These are phyloP conservation scores for Adansonia rubrostipa DNA, from an alignment of 441 rosid species.

Conservation along the genomic window DNA sequence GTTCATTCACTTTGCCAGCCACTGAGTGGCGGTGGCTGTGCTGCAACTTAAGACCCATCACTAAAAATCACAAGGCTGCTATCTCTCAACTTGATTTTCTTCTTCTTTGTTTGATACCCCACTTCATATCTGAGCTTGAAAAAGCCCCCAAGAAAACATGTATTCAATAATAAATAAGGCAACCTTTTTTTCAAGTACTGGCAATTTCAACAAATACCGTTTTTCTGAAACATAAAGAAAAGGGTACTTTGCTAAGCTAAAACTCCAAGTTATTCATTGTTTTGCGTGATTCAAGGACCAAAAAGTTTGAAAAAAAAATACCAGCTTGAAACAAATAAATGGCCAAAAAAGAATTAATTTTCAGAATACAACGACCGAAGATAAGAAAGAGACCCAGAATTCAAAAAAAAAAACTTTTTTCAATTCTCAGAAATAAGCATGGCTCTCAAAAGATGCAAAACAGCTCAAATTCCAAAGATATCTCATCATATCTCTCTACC, in stretches of 20 bases:
- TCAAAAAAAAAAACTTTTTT: constrained; percentile 27
- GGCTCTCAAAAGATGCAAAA: constrained; percentile 79
- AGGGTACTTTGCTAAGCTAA: constrained; percentile 24
- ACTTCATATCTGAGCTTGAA: constrained; percentile 58
- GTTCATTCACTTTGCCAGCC: constrained; percentile 67
- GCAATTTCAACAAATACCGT: constrained; percentile 27
- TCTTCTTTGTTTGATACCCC: constrained; percentile 42
- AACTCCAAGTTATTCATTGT: constrained; percentile 44
- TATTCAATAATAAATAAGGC: constrained; percentile 25
- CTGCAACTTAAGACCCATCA: constrained; percentile 67
- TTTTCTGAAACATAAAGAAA: constrained; percentile 25
- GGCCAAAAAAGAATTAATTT: constrained; percentile 27
- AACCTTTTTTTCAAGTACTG: constrained; percentile 20
- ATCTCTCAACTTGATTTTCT: constrained; percentile 31
- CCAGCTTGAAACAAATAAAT: constrained; percentile 30
- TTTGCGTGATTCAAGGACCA: constrained; percentile 46
- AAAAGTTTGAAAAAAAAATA: constrained; percentile 10
- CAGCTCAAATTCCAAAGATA: constrained; percentile 66
- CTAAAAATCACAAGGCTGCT: constrained; percentile 31
- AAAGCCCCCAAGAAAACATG: constrained; percentile 33
- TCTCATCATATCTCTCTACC: constrained; percentile 19
- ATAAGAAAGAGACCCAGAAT: constrained; percentile 25
- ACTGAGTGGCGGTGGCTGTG: constrained; percentile 57
- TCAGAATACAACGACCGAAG: constrained; percentile 20
- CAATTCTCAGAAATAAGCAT: constrained; percentile 54